Percentiles rank a stretch among this genome's conserved stretches.
Evolutionary conservation across 257 asterid genomes (phyloP).

Genomic region (Cinchona pubescens): DNA sequence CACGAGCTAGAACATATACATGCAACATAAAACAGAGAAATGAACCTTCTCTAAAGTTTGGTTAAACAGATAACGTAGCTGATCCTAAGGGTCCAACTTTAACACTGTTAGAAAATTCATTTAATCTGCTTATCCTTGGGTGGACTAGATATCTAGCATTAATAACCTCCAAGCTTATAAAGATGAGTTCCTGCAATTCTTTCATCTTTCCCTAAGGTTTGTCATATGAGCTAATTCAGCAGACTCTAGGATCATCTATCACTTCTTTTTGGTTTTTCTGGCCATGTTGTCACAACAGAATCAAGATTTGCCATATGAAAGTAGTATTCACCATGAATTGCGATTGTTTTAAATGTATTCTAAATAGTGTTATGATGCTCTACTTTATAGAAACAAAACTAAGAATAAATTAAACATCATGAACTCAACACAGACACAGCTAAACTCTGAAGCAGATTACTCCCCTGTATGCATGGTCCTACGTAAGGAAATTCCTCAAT

Average conservation of each 20-base stretch:
- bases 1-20: too few relatives aligned
- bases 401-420: background rate
- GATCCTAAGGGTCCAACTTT: background rate
- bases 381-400: background rate
- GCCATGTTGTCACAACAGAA: background rate
- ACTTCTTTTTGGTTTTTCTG: background rate
- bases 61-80: too few relatives aligned
- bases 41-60: too few relatives aligned
- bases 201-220: background rate
- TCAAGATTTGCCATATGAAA: background rate
- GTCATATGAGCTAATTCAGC: background rate
- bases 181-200: background rate
- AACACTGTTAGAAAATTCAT: background rate
- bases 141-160: background rate
- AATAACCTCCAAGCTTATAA: too few relatives aligned
- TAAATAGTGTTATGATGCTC: background rate
- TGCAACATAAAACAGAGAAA: too few relatives aligned
- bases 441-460: background rate
- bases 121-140: background rate
- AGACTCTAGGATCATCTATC: background rate
- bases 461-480: background rate
- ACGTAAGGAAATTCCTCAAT: background rate
- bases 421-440: background rate
- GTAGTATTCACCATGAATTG: background rate
- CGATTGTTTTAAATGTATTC: too few relatives aligned